phyloP scores from a whole-genome alignment of 495 filamentous ascomycete genomes.

The Halenospora varia region DNA sequence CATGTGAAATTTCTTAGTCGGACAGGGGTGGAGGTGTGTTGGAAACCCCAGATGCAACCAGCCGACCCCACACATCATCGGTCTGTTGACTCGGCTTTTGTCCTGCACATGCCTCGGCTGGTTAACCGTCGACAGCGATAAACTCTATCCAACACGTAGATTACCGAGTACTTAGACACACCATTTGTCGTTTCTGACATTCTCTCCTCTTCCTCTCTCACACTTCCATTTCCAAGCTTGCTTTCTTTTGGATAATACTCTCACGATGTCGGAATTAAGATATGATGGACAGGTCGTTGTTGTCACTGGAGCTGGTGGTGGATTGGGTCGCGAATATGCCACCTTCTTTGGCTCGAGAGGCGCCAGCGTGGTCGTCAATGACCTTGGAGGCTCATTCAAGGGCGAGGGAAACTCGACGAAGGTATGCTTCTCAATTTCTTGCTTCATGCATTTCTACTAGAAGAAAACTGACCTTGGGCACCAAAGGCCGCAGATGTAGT shows the following conservation, averaged over 20 bases:
- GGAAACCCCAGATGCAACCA: too few species aligned
- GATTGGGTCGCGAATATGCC: conserved; percentile 69
- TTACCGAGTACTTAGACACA: background rate
- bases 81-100: too few species aligned
- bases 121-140: too few species aligned
- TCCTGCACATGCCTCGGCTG: too few species aligned
- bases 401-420: conserved; percentile 87
- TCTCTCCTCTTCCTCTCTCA: conserved; percentile 23
- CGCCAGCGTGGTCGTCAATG: conserved; percentile 96
- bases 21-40: conserved; percentile 11
- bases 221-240: conserved; percentile 5
- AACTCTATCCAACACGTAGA: too few species aligned
- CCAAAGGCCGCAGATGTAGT: conserved; percentile 90
- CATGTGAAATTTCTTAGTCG: conserved; percentile 42
- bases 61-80: too few species aligned
- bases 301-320: conserved; percentile 94
- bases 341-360: conserved; percentile 88
- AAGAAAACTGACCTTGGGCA: conserved; percentile 2
- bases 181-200: conserved; percentile 8
- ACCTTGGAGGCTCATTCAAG: conserved; percentile 90
- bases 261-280: conserved; percentile 72
- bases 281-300: conserved; percentile 97
- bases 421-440: conserved; percentile 41
- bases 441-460: background rate
- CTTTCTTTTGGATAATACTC: conserved; percentile 8